Base-by-base conservation (phyloP, 2,329 filamentous ascomycete genomes). In the Beauveria asiatica region DNA sequence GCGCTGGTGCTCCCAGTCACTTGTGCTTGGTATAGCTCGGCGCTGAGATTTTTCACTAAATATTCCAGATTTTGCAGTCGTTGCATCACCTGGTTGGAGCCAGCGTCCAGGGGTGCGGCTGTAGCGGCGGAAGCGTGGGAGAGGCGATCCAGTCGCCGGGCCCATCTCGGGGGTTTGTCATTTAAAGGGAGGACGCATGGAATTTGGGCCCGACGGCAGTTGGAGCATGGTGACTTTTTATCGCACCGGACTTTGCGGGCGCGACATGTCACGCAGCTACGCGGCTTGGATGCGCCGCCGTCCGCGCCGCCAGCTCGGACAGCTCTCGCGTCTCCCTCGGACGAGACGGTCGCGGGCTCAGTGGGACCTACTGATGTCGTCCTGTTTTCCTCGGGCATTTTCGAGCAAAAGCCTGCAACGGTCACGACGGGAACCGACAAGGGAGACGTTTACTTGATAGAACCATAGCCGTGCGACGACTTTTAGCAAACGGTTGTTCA, bases 241-340 rank as follows among this genome's bases (percentile, higher is more conserved):
- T 84, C 79, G 67, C 82, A 85, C 49, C 80, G 79, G 5, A 84
- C 81, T 64, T 84, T 84, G 50, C 82, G 80, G 39, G 69, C 73
- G 48, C 81, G 75, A 62, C 81, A 84, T 3, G 77, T 73, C 5
- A 78, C 72, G 57, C 80, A 82, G 66, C 79, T 81, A 57, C 78
- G 77, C 55, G 67, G 68, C 64, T 79, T 76, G 42, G 62, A 21
- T 45, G 17, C n/a, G 33, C 13, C 10, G 27, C 17, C 42, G 10
- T 16, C 30, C 30, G 11, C 49, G 9, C 13, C 37, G 23, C 56
- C 19, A 1, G 57, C 45, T 23, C 55, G 30, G 33, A 42, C 37
- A 51, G 45, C 16, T 48, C 48, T 37, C 33, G 57, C 50, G 25
- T 45, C 5, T 62, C 64, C 66, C 61, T 69, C 67, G 67, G 67